Percentiles rank a stretch among this genome's conserved stretches.
These are phyloP conservation scores for Peronospora tabacina DNA, from an alignment of 352 stramenopile species.

Conservation along the genomic window DNA sequence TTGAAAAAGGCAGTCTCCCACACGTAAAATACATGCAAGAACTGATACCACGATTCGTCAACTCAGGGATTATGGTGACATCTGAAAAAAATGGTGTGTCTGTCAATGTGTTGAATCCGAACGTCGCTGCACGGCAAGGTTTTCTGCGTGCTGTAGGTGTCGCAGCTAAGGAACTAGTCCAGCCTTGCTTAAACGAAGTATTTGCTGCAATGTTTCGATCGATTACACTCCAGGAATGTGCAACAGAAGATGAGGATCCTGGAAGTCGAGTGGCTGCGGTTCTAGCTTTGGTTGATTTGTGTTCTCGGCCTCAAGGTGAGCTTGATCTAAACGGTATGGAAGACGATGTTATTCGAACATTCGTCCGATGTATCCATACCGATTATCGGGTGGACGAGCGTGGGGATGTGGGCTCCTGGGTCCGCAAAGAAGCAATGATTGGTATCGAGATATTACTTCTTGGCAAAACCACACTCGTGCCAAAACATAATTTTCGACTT, in stretches of 20 bases:
- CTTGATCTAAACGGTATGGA: conserved; percentile 39
- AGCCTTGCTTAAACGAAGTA: conserved; percentile 44
- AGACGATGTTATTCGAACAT: conserved; percentile 63
- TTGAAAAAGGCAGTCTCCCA: conserved; percentile 35
- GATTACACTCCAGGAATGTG: conserved; percentile 38
- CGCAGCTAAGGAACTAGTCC: conserved; percentile 40
- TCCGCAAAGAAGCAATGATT: conserved; percentile 91
- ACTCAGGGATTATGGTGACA: conserved; percentile 33
- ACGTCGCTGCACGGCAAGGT: conserved; percentile 48
- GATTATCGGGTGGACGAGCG: conserved; percentile 97
- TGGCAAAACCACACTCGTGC: conserved; percentile 23
- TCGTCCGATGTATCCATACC: conserved; percentile 80
- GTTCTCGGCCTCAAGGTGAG: conserved; percentile 42
- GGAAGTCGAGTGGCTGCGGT: conserved; percentile 94
- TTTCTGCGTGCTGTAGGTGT: conserved; percentile 52
- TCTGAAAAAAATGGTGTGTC: conserved; percentile 20
- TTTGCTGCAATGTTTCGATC: conserved; percentile 39
- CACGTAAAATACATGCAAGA: conserved; percentile 43
- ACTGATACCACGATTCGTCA: conserved; percentile 57
- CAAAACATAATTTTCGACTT: conserved; percentile 32
- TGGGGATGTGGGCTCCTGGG: conserved; percentile 97
- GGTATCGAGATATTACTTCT: conserved; percentile 81
- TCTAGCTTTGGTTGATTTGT: conserved; percentile 83
- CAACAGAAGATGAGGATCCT: conserved; percentile 81
- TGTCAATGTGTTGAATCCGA: conserved; percentile 42